These are phyloP conservation scores for Naganishia onofrii DNA, from an alignment of 768 basidiomycete species.

Conservation along the genomic window DNA sequence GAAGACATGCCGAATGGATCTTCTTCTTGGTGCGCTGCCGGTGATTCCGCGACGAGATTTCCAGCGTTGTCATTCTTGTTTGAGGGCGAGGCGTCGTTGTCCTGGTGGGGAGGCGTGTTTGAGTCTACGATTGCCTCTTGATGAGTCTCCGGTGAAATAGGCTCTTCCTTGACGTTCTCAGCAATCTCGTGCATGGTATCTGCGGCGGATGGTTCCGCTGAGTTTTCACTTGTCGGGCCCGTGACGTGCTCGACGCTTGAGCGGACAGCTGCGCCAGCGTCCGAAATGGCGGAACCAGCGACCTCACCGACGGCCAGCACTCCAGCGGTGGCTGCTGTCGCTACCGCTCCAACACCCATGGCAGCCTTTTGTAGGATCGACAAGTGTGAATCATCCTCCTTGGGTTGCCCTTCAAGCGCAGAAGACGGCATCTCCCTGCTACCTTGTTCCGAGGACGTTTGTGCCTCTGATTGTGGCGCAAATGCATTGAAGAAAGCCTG, in stretches of 20 bases:
- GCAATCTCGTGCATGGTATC: slow-evolving; percentile 35
- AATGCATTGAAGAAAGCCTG: slow-evolving; percentile 10
- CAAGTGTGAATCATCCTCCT: slow-evolving; percentile 10
- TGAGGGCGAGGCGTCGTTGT: background rate
- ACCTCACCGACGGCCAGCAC: slow-evolving; percentile 23
- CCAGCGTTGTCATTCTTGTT: slow-evolving; percentile 26
- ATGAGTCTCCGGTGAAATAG: background rate
- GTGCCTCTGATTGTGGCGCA: background rate
- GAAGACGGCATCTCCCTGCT: background rate
- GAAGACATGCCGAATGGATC: slow-evolving; percentile 39
- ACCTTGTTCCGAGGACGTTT: background rate
- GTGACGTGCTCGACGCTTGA: slow-evolving; percentile 36
- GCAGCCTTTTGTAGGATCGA: slow-evolving; percentile 27
- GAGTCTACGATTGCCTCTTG: background rate
- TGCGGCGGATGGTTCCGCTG: slow-evolving; percentile 28
- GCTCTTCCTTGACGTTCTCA: slow-evolving; percentile 20
- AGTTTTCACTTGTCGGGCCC: background rate
- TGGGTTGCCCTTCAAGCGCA: background rate
- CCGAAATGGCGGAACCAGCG: slow-evolving; percentile 34
- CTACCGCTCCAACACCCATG: slow-evolving; percentile 31
- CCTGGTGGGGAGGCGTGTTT: background rate
- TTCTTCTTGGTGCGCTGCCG: slow-evolving; percentile 7
- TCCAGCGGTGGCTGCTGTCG: slow-evolving; percentile 29
- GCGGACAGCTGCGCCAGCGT: slow-evolving; percentile 41
- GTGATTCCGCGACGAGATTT: slow-evolving; percentile 5